phyloP scores from a whole-genome alignment of 2,329 filamentous ascomycete genomes.

The Blastomyces gilchristii region DNA sequence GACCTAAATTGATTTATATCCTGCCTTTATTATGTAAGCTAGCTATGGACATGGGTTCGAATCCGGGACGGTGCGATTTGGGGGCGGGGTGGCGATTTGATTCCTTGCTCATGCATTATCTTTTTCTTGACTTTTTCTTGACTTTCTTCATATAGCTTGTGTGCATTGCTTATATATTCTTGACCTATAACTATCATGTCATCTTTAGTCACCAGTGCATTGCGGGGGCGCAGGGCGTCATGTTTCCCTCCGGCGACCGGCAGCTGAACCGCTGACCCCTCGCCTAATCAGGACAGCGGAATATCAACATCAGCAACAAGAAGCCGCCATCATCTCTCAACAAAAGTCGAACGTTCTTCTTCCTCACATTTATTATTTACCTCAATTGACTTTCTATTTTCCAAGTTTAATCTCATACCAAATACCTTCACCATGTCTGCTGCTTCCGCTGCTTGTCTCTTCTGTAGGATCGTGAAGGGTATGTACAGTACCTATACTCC shows the following conservation, averaged over 20 bases:
- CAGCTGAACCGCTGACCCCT: background rate
- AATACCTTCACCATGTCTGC: conserved; percentile 11
- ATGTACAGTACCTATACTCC: conserved; percentile 16
- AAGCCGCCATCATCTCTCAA: conserved; percentile 10
- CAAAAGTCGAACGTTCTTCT: background rate
- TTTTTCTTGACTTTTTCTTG: too few species aligned
- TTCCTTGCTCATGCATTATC: background rate
- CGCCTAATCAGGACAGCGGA: background rate
- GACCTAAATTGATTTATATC: conserved; percentile 9
- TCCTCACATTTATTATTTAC: background rate
- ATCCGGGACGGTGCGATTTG: background rate
- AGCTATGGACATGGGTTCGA: conserved; percentile 22
- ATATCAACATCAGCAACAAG: background rate
- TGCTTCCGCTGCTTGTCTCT: conserved; percentile 62
- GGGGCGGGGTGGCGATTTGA: too few species aligned
- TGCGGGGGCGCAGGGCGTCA: background rate
- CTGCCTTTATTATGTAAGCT: background rate
- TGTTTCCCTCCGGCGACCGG: background rate
- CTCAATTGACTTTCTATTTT: background rate
- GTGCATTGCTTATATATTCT: too few species aligned
- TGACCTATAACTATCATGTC: too few species aligned
- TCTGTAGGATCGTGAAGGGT: conserved; percentile 98
- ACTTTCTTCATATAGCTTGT: too few species aligned
- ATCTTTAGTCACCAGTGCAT: background rate
- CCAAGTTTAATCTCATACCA: background rate